Evolutionary conservation across 352 stramenopile genomes (phyloP).

Genomic region (Phytophthora gonapodyides): DNA sequence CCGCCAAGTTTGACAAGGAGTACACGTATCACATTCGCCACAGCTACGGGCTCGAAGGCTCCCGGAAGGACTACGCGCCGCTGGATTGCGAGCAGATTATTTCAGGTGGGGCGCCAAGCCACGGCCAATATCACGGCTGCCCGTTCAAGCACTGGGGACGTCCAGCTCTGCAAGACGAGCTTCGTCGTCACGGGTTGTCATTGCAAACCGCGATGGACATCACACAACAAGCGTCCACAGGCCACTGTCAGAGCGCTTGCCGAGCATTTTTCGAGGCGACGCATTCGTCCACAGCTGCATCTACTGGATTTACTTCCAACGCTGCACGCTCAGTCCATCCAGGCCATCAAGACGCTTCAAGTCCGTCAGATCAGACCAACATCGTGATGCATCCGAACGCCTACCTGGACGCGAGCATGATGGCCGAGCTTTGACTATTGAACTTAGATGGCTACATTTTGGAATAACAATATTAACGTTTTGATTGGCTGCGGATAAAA

Average conservation of each 20-base stretch:
- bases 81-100: slow-evolving; percentile 68
- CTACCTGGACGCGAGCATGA: slow-evolving; percentile 55
- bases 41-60: slow-evolving; percentile 84
- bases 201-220: slow-evolving; percentile 34
- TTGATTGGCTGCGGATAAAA: slow-evolving; percentile 29
- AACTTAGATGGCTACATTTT: slow-evolving; percentile 27
- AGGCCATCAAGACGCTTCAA: slow-evolving; percentile 4
- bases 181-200: slow-evolving; percentile 38
- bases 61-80: slow-evolving; percentile 70
- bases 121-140: slow-evolving; percentile 83
- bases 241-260: slow-evolving; percentile 52
- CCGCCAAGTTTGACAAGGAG: slow-evolving; percentile 78
- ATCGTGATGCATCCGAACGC: slow-evolving; percentile 62
- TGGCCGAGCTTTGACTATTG: slow-evolving; percentile 11
- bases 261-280: slow-evolving; percentile 52
- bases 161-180: slow-evolving; percentile 44
- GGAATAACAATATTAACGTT: background rate
- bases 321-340: background rate
- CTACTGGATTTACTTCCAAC: slow-evolving; percentile 16
- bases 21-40: slow-evolving; percentile 90
- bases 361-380: background rate
- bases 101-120: slow-evolving; percentile 39
- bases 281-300: slow-evolving; percentile 29
- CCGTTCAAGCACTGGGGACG: slow-evolving; percentile 81
- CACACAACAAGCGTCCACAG: slow-evolving; percentile 32